A percentile compares a stretch with the other conserved stretches of the same genome.
Conservation (phyloP, 2,329 filamentous ascomycete species). For the Sphaerulina musiva region DNA sequence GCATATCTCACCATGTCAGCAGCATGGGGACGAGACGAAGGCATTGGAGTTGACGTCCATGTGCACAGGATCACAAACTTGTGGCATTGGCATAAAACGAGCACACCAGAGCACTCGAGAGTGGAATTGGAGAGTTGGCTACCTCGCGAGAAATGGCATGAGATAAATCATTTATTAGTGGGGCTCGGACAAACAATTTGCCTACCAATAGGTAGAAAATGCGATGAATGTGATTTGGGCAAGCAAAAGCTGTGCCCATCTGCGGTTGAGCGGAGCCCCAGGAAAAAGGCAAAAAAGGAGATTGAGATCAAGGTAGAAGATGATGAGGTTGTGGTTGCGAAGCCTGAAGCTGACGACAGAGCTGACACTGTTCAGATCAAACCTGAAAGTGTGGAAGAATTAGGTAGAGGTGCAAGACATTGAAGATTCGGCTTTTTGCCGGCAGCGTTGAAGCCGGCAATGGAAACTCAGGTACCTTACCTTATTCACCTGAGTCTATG, state of each 20-base stretch:
- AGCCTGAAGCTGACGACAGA: conserved; percentile 28
- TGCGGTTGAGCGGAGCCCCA: conserved; percentile 38
- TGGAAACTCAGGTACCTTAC: not conserved
- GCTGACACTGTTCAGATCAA: conserved; percentile 28
- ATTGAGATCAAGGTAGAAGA: conserved; percentile 29
- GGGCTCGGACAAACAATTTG: conserved; percentile 85
- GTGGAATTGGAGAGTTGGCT: conserved; percentile 72
- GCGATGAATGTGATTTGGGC: conserved; percentile 79
- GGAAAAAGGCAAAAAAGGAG: conserved; percentile 44
- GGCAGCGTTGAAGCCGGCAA: not conserved
- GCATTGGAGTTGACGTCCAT: conserved; percentile 91
- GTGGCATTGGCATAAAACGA: conserved; percentile 84
- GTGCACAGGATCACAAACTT: conserved; percentile 91
- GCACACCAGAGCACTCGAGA: conserved; percentile 75
- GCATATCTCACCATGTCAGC: conserved; percentile 79
- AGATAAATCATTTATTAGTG: conserved; percentile 85
- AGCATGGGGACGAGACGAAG: conserved; percentile 62
- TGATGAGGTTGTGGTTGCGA: conserved; percentile 22
- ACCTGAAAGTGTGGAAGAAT: conserved; percentile 23
- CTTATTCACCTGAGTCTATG: not conserved
- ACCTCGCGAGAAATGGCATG: conserved; percentile 77
- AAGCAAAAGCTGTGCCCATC: conserved; percentile 64
- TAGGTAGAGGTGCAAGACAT: conserved; percentile 18
- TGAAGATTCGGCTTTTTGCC: conserved; percentile 12
- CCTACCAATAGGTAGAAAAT: conserved; percentile 68